Evolutionary conservation across 805 yeast species (phyloP), one percentile per base, ranked within the genome.

Genomic region (Saccharomyces paradoxus): DNA sequence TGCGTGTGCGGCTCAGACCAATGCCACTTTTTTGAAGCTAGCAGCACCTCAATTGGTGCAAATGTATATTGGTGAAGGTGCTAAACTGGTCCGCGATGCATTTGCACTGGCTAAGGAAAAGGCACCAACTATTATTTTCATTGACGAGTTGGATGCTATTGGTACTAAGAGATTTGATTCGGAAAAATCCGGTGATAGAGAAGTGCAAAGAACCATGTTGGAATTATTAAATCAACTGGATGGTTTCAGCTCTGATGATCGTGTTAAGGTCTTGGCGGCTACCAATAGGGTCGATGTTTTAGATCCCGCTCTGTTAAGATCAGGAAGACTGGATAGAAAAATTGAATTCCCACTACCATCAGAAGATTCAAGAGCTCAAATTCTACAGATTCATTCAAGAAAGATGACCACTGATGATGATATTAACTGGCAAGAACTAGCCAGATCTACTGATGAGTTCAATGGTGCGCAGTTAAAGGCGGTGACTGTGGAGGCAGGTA

Each of bases 391-490:
- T 67, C 99, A 94, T 71, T 91, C 99, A 12, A 83, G 99, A 70
- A 95, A 94, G 69, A 88, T 94, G 89, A 89, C 96, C 50, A 87
- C 91, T 55, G 96, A 89, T 70, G 86, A 82, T 56, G 83, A 87
- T 44, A 90, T 94, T 59, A 94, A 94, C 75, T 94, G 99, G 99
- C 88, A 90, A 72, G 99, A 94, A 76, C 81, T 94, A 69, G 98
- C 99, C 3, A 82, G 99, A 70, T 88, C 96, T 7, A 94, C 99
- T 0, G 99, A 94, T 71, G 99, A 94, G 74, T 94, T 94, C 73
- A 94, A 94, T 68, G 99, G 99, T 69, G 99, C 99, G 1, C 99
- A 94, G 74, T 78, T 94, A 70, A 94, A 94, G 76, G 99, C 99
- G 1, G 99, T 94, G 47, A 91, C 97, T 7, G 99, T 94, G 24